Percentiles rank a stretch among this genome's conserved stretches.
These are phyloP conservation scores for Xylaria sp. DNA, from an alignment of 2,329 filamentous ascomycete species.

Conservation along the genomic window DNA sequence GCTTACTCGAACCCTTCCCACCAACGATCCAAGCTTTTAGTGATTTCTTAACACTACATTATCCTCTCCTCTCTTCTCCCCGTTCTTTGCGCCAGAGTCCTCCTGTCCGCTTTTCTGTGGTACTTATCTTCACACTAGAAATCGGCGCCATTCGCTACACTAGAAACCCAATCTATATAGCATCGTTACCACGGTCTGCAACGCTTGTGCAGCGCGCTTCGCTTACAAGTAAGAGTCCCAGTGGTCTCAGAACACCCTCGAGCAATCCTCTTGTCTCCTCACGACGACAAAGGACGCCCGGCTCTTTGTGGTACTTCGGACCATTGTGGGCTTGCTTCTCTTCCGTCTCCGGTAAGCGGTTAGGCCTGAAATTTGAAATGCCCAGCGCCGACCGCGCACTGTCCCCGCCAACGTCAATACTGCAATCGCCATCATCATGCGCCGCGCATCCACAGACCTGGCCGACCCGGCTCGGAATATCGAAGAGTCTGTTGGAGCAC, in stretches of 20 bases:
- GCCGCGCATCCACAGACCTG: constrained; percentile 54
- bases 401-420: constrained; percentile 32
- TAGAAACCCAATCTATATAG: not conserved
- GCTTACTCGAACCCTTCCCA: constrained; percentile 16
- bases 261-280: constrained; percentile 14
- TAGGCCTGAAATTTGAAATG: constrained; percentile 32
- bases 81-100: not conserved
- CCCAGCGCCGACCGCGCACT: constrained; percentile 34
- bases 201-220: not conserved
- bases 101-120: not conserved
- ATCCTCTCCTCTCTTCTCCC: constrained; percentile 1
- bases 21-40: not conserved
- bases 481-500: constrained; percentile 49
- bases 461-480: constrained; percentile 55
- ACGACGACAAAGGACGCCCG: constrained; percentile 22
- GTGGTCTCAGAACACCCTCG: not conserved
- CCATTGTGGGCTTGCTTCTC: constrained; percentile 14
- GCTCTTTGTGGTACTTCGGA: constrained; percentile 26
- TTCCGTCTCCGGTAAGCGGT: constrained; percentile 32
- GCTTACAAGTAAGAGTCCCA: not conserved
- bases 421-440: constrained; percentile 51
- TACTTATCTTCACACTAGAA: not conserved
- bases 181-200: not conserved
- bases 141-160: constrained; percentile 9
- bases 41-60: constrained; percentile 6